Conservation (phyloP, 768 basidiomycete genomes). For the Multifurca ochricompacta region DNA sequence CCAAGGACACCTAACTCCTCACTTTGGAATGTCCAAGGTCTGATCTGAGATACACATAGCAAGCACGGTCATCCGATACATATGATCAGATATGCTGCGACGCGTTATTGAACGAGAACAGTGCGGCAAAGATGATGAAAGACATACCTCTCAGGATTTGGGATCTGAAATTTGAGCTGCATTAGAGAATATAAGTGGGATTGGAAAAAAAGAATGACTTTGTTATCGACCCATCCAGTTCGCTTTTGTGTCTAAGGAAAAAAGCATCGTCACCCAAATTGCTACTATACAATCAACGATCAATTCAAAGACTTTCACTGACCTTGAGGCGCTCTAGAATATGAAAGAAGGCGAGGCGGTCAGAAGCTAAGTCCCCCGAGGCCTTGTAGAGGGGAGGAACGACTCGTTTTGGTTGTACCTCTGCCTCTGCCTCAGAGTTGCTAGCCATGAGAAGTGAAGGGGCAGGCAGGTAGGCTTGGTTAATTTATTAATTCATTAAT, state of each 20-base stretch:
- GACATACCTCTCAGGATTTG: conserved; percentile 71
- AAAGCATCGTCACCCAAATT: background rate
- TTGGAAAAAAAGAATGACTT: conserved; percentile 34
- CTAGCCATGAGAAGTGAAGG: background rate
- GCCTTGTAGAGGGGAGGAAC: conserved; percentile 55
- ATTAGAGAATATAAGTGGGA: conserved; percentile 5
- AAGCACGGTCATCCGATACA: conserved; percentile 95
- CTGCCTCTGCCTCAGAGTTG: conserved; percentile 11
- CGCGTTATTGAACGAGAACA: background rate
- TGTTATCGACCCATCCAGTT: conserved; percentile 88
- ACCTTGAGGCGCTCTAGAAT: conserved; percentile 86
- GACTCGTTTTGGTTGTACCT: conserved; percentile 30
- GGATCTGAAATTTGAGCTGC: conserved; percentile 44
- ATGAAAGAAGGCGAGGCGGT: conserved; percentile 87
- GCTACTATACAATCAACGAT: too few species aligned
- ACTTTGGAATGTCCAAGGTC: conserved; percentile 71
- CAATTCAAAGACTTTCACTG: background rate
- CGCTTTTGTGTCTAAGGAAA: conserved; percentile 79
- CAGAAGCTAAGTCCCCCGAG: conserved; percentile 45
- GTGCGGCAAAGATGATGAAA: background rate
- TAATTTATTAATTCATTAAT: background rate
- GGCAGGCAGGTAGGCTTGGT: background rate
- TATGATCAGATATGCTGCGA: conserved; percentile 75
- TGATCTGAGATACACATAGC: conserved; percentile 78
- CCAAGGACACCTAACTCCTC: conserved; percentile 17